phyloP scores from a whole-genome alignment of 1,139 yeast species.

The Saccharomyces hybrid region DNA sequence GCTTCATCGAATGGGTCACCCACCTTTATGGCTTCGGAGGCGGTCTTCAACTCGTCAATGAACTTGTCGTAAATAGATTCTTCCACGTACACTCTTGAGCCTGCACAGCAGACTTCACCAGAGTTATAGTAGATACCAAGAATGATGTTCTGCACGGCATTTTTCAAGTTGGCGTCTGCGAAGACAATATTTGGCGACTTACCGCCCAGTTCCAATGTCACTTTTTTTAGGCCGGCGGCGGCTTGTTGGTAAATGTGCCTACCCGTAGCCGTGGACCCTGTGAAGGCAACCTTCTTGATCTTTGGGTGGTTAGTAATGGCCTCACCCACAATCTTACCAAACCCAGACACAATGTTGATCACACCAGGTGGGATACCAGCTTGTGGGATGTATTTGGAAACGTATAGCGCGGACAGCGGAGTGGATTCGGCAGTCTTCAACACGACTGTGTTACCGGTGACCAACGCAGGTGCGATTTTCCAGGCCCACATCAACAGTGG shows the following conservation, averaged over 20 bases:
- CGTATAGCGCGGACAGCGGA: constrained; percentile 51
- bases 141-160: constrained; percentile 40
- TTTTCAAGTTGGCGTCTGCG: constrained; percentile 45
- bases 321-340: constrained; percentile 52
- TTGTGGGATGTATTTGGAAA: constrained; percentile 42
- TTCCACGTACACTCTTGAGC: constrained; percentile 54
- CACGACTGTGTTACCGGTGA: constrained; percentile 53
- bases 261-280: constrained; percentile 59
- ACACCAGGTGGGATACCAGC: constrained; percentile 56
- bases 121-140: constrained; percentile 47
- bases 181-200: constrained; percentile 55
- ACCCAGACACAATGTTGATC: constrained; percentile 48
- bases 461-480: constrained; percentile 56
- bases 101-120: constrained; percentile 63
- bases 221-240: constrained; percentile 47
- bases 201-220: constrained; percentile 58
- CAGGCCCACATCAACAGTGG: constrained; percentile 55
- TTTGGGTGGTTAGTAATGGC: constrained; percentile 46
- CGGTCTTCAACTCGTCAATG: constrained; percentile 39
- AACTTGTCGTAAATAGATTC: constrained; percentile 48
- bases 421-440: constrained; percentile 55
- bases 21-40: constrained; percentile 41
- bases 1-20: constrained; percentile 55
- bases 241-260: constrained; percentile 47
- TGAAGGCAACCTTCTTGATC: constrained; percentile 51